A percentile compares a stretch with the other conserved stretches of the same genome.
phyloP scores from a whole-genome alignment of 1,284 basidiomycete species.

The Cystobasidium pallidum region DNA sequence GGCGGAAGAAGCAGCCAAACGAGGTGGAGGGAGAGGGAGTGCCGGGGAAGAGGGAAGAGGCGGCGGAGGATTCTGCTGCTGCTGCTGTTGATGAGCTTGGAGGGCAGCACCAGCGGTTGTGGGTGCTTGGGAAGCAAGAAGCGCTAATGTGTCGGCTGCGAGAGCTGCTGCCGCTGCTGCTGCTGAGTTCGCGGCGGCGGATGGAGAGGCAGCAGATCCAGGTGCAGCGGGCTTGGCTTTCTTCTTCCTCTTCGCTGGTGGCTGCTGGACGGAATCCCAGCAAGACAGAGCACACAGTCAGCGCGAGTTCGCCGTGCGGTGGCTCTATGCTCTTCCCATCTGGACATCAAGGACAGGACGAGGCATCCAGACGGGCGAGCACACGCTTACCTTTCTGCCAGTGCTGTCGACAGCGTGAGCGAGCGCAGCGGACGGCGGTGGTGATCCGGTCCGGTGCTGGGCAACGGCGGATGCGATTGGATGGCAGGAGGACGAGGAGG shows the following conservation, averaged over 20 bases:
- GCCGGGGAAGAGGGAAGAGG: neutral
- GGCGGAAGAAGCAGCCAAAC: neutral
- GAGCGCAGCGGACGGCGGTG: neutral
- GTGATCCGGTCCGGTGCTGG: neutral
- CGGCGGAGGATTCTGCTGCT: neutral
- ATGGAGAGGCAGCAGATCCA: neutral
- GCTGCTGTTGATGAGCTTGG: constrained; percentile 7
- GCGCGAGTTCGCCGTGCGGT: too few species aligned
- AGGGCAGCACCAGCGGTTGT: neutral
- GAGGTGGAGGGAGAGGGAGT: neutral
- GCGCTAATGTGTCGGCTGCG: constrained; percentile 1
- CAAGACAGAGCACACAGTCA: neutral
- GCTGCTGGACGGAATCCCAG: neutral
- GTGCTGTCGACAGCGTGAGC: neutral
- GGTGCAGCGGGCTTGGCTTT: neutral
- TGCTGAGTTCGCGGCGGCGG: too few species aligned
- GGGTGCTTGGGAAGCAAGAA: constrained; percentile 1
- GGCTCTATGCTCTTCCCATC: neutral
- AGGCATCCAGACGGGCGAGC: neutral
- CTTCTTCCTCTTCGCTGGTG: neutral
- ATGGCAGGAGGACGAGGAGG: neutral
- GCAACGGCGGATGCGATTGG: constrained; percentile 9
- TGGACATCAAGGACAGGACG: neutral
- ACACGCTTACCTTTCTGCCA: constrained; percentile 8
- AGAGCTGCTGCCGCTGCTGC: neutral